A percentile compares a stretch with the other conserved stretches of the same genome.
Conservation (phyloP, 208 protist species). For the Porcisia hertigi region DNA sequence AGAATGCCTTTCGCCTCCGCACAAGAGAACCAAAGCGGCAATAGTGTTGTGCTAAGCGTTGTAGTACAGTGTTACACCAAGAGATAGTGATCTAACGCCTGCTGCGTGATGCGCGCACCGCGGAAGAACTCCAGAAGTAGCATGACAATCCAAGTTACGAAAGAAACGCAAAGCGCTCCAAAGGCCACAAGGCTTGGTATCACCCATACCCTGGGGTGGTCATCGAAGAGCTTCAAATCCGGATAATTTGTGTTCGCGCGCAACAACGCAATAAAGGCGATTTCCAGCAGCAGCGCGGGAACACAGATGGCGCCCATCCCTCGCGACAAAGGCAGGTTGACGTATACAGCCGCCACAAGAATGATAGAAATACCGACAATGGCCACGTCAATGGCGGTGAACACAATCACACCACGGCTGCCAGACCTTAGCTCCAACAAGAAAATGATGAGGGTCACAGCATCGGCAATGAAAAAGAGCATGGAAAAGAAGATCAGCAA, state of each 20-base stretch:
- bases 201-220: conserved; percentile 28
- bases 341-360: conserved; percentile 25
- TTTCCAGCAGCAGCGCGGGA: conserved; percentile 39
- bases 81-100: conserved; percentile 49
- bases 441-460: conserved; percentile 35
- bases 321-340: conserved; percentile 41
- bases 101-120: conserved; percentile 33
- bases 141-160: conserved; percentile 43
- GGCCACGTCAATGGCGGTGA: conserved; percentile 41
- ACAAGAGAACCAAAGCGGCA: not conserved
- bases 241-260: not conserved
- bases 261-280: conserved; percentile 40
- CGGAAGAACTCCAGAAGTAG: conserved; percentile 34
- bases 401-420: conserved; percentile 21
- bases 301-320: conserved; percentile 35
- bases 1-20: conserved; percentile 1
- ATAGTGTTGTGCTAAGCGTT: not conserved
- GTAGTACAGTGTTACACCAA: conserved; percentile 11
- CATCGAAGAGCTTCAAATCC: conserved; percentile 33
- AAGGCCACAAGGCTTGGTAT: conserved; percentile 45
- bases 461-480: conserved; percentile 25
- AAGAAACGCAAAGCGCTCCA: conserved; percentile 38
- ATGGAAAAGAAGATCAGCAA: conserved; percentile 28
- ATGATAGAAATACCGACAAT: conserved; percentile 33
- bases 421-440: conserved; percentile 43